These are phyloP conservation scores for Thraustochytrium striatum DNA, from an alignment of 352 stramenopile genomes.

Conservation along the genomic window DNA sequence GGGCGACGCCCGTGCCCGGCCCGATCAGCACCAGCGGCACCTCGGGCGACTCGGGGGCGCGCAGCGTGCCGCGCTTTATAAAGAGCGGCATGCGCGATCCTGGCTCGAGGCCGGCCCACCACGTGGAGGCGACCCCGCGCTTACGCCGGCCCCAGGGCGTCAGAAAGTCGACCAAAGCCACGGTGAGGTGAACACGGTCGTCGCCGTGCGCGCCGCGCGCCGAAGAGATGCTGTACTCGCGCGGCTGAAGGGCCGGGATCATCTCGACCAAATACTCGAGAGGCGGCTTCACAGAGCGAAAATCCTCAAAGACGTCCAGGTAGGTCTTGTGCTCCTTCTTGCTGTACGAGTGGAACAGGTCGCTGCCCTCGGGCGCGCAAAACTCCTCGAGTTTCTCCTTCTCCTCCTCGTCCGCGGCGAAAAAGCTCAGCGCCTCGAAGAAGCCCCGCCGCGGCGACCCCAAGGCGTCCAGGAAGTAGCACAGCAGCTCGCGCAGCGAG, in stretches of 20 bases:
- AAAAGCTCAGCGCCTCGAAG: conserved; percentile 71
- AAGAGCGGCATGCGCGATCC: conserved; percentile 62
- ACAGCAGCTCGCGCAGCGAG: conserved; percentile 67
- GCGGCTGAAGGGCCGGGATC: conserved; percentile 73
- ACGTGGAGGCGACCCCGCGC: conserved; percentile 73
- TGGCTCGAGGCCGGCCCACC: conserved; percentile 59
- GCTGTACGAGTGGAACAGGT: conserved; percentile 87
- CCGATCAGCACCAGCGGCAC: conserved; percentile 76
- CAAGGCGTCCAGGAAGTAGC: conserved; percentile 75
- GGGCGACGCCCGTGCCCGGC: conserved; percentile 78
- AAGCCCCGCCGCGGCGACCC: conserved; percentile 75
- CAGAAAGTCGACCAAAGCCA: conserved; percentile 80
- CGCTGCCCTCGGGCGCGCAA: conserved; percentile 71
- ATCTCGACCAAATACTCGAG: conserved; percentile 71
- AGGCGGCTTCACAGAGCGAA: conserved; percentile 67
- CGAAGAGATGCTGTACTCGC: conserved; percentile 85
- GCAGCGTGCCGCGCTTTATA: conserved; percentile 78
- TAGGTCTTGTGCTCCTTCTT: conserved; percentile 83
- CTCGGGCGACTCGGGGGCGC: conserved; percentile 52
- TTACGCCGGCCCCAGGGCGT: conserved; percentile 80
- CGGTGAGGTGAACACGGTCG: conserved; percentile 60
- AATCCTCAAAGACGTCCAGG: conserved; percentile 75
- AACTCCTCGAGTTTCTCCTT: conserved; percentile 85
- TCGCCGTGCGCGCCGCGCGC: conserved; percentile 63
- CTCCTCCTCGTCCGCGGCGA: conserved; percentile 65